phyloP scores from a whole-genome alignment of 306 rosid species.

The Cucurbita maxima region DNA sequence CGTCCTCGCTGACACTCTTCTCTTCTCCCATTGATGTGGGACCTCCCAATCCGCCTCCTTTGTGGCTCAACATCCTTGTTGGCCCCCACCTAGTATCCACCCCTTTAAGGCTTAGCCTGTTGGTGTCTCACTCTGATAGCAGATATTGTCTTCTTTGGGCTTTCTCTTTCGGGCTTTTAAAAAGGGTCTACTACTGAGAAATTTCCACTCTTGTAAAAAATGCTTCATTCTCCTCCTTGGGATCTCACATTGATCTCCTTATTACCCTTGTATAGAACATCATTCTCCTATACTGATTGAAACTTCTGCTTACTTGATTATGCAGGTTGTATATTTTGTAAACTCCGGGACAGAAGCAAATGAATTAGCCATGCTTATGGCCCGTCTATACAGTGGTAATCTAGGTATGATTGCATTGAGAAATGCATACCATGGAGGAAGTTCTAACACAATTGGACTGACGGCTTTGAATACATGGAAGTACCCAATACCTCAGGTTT shows the following conservation, averaged over 20 bases:
- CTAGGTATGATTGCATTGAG: slow-evolving; percentile 80
- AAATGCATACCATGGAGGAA: slow-evolving; percentile 93
- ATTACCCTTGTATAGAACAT: background rate
- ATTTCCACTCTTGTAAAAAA: too few species aligned
- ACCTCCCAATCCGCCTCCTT: too few species aligned
- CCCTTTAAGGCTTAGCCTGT: too few species aligned
- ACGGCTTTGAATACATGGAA: slow-evolving; percentile 84
- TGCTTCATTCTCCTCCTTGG: too few species aligned
- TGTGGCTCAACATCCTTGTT: too few species aligned
- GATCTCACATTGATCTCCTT: background rate
- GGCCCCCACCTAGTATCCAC: too few species aligned
- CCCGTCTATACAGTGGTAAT: slow-evolving; percentile 67
- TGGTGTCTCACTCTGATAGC: too few species aligned
- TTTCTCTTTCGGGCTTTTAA: too few species aligned
- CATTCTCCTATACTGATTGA: background rate
- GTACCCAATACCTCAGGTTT: slow-evolving; percentile 85
- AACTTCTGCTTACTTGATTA: background rate
- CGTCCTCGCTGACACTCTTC: too few species aligned
- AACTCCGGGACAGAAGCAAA: slow-evolving; percentile 93
- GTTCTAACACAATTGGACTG: slow-evolving; percentile 57
- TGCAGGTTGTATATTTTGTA: slow-evolving; percentile 86
- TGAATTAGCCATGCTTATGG: slow-evolving; percentile 89
- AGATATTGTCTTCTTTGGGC: too few species aligned
- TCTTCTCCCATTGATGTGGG: too few species aligned
- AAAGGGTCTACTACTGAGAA: too few species aligned